Percentiles rank a stretch among this genome's conserved stretches.
These are phyloP conservation scores for Saturnispora dispora DNA, from an alignment of 805 yeast species.

Conservation along the genomic window DNA sequence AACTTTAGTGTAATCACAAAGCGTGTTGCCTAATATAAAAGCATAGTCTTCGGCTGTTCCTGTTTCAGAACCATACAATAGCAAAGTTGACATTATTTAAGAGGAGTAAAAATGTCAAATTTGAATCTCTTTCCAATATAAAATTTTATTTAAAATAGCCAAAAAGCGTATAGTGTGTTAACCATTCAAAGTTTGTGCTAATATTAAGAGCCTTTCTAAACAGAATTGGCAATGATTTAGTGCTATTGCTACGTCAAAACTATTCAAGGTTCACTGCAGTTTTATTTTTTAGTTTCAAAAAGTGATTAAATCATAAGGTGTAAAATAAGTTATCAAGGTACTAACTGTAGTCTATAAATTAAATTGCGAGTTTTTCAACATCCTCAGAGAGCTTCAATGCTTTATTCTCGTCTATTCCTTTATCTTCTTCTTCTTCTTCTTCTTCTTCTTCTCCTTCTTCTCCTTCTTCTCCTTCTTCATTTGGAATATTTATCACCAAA, in stretches of 20 bases:
- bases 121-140: neutral
- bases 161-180: neutral
- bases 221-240: neutral
- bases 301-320: neutral
- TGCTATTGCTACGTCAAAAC: too few species aligned
- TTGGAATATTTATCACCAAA: constrained; percentile 12
- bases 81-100: constrained; percentile 30
- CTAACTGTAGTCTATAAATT: neutral
- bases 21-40: constrained; percentile 51
- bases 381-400: neutral
- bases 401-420: neutral
- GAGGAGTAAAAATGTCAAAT: neutral
- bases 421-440: neutral
- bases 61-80: constrained; percentile 86
- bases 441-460: constrained; percentile 5
- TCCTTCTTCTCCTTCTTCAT: constrained; percentile 10
- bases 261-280: too few species aligned
- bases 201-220: neutral
- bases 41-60: constrained; percentile 90
- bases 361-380: neutral
- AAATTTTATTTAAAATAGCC: neutral
- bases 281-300: neutral
- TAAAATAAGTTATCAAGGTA: neutral
- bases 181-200: neutral
- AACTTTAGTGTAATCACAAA: constrained; percentile 42